Evolutionary conservation across 805 yeast species (phyloP), one percentile per base, ranked within the genome.

Genomic region (Wickerhamiella vanderwaltii): DNA sequence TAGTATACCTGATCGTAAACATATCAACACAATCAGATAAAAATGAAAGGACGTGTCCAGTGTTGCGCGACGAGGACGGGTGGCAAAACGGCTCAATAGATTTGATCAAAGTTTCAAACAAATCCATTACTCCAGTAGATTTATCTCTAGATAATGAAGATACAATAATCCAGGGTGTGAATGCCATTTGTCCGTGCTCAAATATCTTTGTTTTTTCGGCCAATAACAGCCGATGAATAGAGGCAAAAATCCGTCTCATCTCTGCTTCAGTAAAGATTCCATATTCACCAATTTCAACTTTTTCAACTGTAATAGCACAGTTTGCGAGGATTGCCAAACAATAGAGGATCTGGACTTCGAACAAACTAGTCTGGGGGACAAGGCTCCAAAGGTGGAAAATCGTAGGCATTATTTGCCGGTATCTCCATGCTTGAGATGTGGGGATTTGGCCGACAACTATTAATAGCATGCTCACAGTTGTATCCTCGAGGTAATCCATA

Each of bases 11-110:
- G 54, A 59, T 35, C 3, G 52, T 41, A 31, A 60, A 60, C 26
- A 50, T 40, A 18, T 52, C 58, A 0, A 77, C 70, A 40, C 84
- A 61, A 33, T 75, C 70, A 46, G 71, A 68, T n/a, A 81, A 63
- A 20, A 82, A 69, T 44, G 73, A 73, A 1, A 93, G 69, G 23
- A 88, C 71, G 4, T 77, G 64, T 20, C 69, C 60, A 0, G 94
- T 72, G 96, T 97, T 87, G n/a, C 70, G 69, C 0, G 95, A 59
- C 57, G 87, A 87, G 0, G 97, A 86, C 5, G 98, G 98, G 58
- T 91, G 96, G 3, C 77, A 77, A 59, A 79, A 83, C 15, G 95
- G 82, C 47, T 73, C 79, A 5, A 86, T 64, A 0, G 94, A 75
- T 41, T 75, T 75, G n/a, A 80, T 51, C 20, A 82, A 62, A 0